Conservation (phyloP, 768 basidiomycete genomes). For the Macrolepiota dolichaula region DNA sequence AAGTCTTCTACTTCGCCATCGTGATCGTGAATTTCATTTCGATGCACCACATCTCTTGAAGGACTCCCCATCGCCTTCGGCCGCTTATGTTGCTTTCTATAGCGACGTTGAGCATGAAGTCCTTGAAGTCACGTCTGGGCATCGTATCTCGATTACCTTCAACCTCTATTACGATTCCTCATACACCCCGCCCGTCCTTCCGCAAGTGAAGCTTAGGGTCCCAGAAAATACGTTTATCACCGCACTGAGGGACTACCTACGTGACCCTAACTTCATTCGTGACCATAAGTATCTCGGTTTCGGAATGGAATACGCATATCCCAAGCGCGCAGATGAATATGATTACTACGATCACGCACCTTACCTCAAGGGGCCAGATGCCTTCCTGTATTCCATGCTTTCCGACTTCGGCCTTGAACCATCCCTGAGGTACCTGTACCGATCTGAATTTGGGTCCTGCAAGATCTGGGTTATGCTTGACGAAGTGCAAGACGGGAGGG, state of each 20-base stretch:
- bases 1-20: conserved; percentile 34
- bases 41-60: conserved; percentile 28
- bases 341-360: background rate
- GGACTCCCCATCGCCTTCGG: conserved; percentile 1
- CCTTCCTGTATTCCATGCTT: background rate
- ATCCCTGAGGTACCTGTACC: background rate
- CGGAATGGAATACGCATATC: conserved; percentile 13
- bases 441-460: background rate
- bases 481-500: background rate
- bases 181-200: background rate
- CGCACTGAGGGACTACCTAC: background rate
- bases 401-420: background rate
- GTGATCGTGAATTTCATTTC: conserved; percentile 20
- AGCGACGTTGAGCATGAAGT: conserved; percentile 43
- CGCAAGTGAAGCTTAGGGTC: background rate
- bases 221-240: conserved; percentile 8
- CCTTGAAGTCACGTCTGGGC: conserved; percentile 27
- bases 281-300: conserved; percentile 16
- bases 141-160: conserved; percentile 39
- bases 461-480: background rate
- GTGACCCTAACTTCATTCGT: conserved; percentile 5
- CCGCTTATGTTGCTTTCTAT: conserved; percentile 31
- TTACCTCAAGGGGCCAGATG: background rate
- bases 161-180: conserved; percentile 29
- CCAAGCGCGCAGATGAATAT: background rate